Evolutionary conservation across 2,329 filamentous ascomycete species (phyloP), one percentile per base, ranked within the genome.

Genomic region (Diplodia scrobiculata): DNA sequence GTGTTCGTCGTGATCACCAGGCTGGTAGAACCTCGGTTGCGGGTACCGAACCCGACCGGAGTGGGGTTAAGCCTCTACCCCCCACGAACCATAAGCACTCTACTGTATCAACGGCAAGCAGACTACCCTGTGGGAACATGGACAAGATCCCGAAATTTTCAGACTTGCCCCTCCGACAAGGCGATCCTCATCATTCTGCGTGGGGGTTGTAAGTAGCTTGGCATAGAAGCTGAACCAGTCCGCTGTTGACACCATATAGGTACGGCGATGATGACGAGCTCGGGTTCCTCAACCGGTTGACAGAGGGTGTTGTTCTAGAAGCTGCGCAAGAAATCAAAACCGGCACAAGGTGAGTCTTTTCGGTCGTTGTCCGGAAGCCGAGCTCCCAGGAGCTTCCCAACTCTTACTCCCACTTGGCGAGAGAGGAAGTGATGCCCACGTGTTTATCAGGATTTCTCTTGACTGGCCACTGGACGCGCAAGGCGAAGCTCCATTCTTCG

Each of bases 221-320:
- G 11, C 14, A 25, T 34, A 45, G 13, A 36, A 11, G n/a, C 36
- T 13, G 13, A 29, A 21, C 36, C 11, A 7, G 41, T 6, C 25
- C 3, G 11, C 6, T 47, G 27, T 27, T 68, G 32, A 65, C 21
- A 7, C 11, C 5, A 41, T 47, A 78, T 5, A 78, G 86, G 4
- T 87, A 85, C 72, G 85, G 85, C 58, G 75, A 80, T 58, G 72
- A 82, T 63, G 86, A 88, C 72, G 78, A 87, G 74, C 78, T 89
- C 1, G 87, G 86, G 10, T 84, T 84, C 27, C 73, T 89, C 21
- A 89, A 89, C 72, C 81, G 86, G 32, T 79, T 89, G 14, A 87
- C 84, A 0, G 79, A 85, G 62, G 78, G 82, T 65, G 75, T 83
- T 19, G 84, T 87, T 21, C 79, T 79, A 11, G 77, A 79, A 41